Base-by-base conservation (phyloP, 768 basidiomycete genomes). In the Scleroderma bovista region DNA sequence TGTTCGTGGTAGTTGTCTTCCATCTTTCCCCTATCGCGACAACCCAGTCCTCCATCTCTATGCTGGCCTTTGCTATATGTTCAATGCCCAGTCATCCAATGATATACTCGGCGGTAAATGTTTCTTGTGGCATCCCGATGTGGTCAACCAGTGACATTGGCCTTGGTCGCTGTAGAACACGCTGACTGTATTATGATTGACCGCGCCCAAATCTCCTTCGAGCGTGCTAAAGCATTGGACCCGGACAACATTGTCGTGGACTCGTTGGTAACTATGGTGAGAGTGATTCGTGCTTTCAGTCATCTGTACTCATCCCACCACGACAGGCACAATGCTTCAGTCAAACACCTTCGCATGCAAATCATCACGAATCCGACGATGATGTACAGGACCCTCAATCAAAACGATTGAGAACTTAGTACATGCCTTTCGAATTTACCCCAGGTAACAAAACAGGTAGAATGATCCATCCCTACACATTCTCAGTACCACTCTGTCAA, bases 11-110 rank as follows among this genome's bases (percentile, higher is more conserved):
- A 92, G 92, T 22, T 94, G 89, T 63, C 75, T 95, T 6, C 88
- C 91, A 1, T 86, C 89, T 2, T 86, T 88, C 62, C 93, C 93
- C 2, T 95, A 84, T 70, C 84, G 84, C 60, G 86, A 91, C 56
- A 88, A 90, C 55, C 77, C 86, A 2, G 69, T 82, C 7, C 72
- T 95, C 24, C 89, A 95, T 59, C 72, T 82, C 15, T 93, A 94
- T 54, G 91, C 93, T 3, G 93, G 89, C 2, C 67, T 94, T 46
- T 69, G 89, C 12, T 78, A 75, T 23, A 69, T 93, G 20, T 80
- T 85, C 57, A 66, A 80, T n/a, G 75, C 80, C 11, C 81, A 81
- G 54, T 66, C 65, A 29, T 45, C 42, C 37, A 33, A 41, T 40
- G 42, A 36, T 47, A 37, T 32, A 36, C 41, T 47, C 16, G 38